Evolutionary conservation across 306 rosid species (phyloP).

Genomic region (Astragalus membranaceus): DNA sequence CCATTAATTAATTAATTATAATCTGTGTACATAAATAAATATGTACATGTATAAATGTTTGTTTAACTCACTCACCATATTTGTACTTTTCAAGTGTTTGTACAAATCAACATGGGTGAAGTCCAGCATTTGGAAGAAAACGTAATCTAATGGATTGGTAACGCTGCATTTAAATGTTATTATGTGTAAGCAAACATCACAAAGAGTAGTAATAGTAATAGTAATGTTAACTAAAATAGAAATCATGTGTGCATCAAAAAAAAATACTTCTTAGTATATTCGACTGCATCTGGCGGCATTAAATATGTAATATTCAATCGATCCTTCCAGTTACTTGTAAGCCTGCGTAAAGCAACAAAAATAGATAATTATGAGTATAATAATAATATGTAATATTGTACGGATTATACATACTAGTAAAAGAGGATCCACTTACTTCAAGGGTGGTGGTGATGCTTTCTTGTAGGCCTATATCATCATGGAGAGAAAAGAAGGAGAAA

Average conservation of each 20-base stretch:
- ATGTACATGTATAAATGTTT: background rate
- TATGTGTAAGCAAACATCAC: background rate
- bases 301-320: background rate
- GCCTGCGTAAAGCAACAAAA: slow-evolving; percentile 1
- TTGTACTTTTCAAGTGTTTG: background rate
- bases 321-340: background rate
- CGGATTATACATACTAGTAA: no score
- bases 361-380: background rate
- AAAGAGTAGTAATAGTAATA: no score
- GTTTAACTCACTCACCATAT: slow-evolving; percentile 10
- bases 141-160: background rate
- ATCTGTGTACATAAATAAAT: background rate
- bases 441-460: background rate
- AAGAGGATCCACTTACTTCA: slow-evolving; percentile 6
- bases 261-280: background rate
- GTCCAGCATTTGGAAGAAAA: background rate
- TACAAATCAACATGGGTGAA: background rate
- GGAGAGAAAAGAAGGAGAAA: background rate
- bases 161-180: slow-evolving; percentile 2
- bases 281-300: background rate
- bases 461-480: slow-evolving; percentile 10
- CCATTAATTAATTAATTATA: no score
- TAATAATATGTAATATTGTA: no score
- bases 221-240: background rate
- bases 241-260: background rate